These are phyloP conservation scores for Claviceps cyperi DNA, from an alignment of 2,329 filamentous ascomycete genomes.

Conservation along the genomic window DNA sequence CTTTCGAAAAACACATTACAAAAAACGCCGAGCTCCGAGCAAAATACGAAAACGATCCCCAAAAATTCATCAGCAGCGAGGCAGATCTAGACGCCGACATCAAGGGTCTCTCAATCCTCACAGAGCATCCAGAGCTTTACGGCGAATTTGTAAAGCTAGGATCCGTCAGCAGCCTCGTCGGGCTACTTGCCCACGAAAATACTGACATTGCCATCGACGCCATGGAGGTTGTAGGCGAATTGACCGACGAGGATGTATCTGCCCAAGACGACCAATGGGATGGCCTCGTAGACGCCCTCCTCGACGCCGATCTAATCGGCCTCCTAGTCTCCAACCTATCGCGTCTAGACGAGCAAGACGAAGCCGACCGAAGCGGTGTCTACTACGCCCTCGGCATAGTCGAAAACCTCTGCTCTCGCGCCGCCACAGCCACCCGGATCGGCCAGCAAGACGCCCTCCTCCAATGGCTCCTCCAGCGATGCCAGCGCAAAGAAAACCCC, in stretches of 20 bases:
- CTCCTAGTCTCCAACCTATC: constrained; percentile 65
- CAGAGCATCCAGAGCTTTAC: constrained; percentile 76
- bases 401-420: constrained; percentile 70
- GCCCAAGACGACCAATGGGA: constrained; percentile 74
- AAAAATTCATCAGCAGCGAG: constrained; percentile 73
- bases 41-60: constrained; percentile 65
- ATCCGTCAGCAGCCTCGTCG: constrained; percentile 59
- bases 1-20: constrained; percentile 79
- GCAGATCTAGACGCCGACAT: constrained; percentile 82
- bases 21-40: constrained; percentile 84
- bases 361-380: constrained; percentile 65
- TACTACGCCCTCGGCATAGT: constrained; percentile 74
- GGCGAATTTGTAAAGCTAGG: constrained; percentile 64
- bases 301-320: constrained; percentile 57
- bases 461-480: constrained; percentile 63
- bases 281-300: constrained; percentile 50
- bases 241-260: constrained; percentile 85
- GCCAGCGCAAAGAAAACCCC: constrained; percentile 50
- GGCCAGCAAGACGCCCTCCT: constrained; percentile 54
- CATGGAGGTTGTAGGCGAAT: constrained; percentile 76
- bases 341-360: constrained; percentile 60
- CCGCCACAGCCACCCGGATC: constrained; percentile 54
- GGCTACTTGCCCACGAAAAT: constrained; percentile 83
- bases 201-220: constrained; percentile 90
- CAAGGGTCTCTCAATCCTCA: constrained; percentile 71